Conservation (phyloP, 2,329 filamentous ascomycete genomes). For the Fusarium pilosicola region DNA sequence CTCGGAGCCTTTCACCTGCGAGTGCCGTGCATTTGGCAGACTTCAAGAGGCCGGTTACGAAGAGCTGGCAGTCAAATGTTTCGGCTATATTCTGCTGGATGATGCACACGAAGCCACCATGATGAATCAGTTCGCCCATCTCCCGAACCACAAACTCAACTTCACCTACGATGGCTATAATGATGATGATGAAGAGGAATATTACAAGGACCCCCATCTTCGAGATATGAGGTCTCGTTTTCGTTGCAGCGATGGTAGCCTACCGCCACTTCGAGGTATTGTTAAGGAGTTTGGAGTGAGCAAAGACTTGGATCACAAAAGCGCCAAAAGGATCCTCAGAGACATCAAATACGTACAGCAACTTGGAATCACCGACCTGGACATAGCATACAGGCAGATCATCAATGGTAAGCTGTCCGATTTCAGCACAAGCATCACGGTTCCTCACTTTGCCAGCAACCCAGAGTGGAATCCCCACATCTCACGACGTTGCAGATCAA, state of each 20-base stretch:
- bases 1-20: background rate
- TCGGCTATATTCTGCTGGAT: constrained; percentile 1
- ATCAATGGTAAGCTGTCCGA: constrained; percentile 38
- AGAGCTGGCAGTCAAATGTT: background rate
- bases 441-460: constrained; percentile 36
- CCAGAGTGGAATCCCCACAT: constrained; percentile 7
- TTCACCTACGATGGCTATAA: background rate
- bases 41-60: constrained; percentile 1
- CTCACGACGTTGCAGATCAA: background rate
- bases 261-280: constrained; percentile 1
- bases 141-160: background rate
- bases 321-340: background rate
- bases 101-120: background rate
- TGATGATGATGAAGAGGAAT: background rate
- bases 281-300: background rate
- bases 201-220: background rate
- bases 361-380: background rate
- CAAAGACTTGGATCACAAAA: background rate
- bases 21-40: background rate
- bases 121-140: background rate
- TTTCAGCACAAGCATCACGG: constrained; percentile 41
- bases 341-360: background rate
- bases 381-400: constrained; percentile 18
- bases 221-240: background rate
- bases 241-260: background rate